Evolutionary conservation across 768 basidiomycete species (phyloP), one percentile per base, ranked within the genome.

Genomic region (Lyophyllum decastes): DNA sequence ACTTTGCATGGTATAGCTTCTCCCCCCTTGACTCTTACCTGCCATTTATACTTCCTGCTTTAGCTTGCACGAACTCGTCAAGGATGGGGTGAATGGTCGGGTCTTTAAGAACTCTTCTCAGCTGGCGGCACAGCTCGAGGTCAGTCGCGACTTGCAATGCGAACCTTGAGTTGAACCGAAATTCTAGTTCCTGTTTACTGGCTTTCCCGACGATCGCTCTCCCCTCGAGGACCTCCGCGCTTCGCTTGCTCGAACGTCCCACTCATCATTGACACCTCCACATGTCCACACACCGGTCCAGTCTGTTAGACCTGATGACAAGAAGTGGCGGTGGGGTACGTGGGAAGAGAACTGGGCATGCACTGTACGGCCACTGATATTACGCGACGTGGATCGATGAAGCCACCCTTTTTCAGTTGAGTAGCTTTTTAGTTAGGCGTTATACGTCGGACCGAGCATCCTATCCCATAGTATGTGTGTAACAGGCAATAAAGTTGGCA

Each of bases 321-420:
- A 59, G 30, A 71, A 64, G 2, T 81, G 81, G 78, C 76, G 79
- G 30, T 94, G 92, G 92, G 73, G 78, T 22, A 83, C 83, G 0
- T 98, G 95, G 94, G 80, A 87, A 55, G 85, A 93, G 53, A 95
- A 95, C 64, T 98, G 95, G 95, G 80, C 82, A 49, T 75, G 73
- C 44, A 76, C 83, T 19, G 77, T 96, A 52, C 76, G 77, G 66
- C 91, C 90, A 16, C 67, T 94, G 33, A 70, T 83, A 55, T 62
- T 80, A 55, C 52, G 61, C 12, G 61, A 68, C 35, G 47, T 66
- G 43, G 50, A 46, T 21, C 54, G 47, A 58, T 40, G 54, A 57
- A 22, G 5, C 34, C 25, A 22, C 14, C 34, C 2, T 48, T 11
- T 12, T 43, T 44, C 40, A 14, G 14, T 35, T 30, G 2, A 19